Conservation (phyloP, 2,329 filamentous ascomycete species). For the Talaromyces amestolkiae region DNA sequence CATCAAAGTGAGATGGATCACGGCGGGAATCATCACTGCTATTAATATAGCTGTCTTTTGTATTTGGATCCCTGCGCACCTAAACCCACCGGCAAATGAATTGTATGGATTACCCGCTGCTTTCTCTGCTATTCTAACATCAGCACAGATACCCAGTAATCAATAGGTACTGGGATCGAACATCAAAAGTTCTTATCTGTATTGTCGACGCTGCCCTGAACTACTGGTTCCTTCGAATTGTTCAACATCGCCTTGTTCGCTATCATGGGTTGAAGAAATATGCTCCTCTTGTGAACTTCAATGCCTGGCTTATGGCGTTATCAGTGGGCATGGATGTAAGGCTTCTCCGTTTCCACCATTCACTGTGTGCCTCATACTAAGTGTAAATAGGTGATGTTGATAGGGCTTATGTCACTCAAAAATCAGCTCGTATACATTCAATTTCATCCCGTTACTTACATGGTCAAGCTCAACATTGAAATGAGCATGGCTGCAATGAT, state of each 20-base stretch:
- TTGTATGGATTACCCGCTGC: not conserved
- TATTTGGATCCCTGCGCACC: slow-evolving; percentile 42
- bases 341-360: not conserved
- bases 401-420: slow-evolving; percentile 16
- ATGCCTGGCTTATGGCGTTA: not conserved
- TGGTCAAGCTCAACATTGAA: slow-evolving; percentile 10
- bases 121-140: not conserved
- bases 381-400: slow-evolving; percentile 12
- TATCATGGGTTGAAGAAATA: slow-evolving; percentile 5
- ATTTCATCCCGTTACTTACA: slow-evolving; percentile 9
- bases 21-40: slow-evolving; percentile 36
- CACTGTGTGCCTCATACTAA: slow-evolving; percentile 14
- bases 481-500: slow-evolving; percentile 7
- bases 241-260: not conserved
- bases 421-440: slow-evolving; percentile 16
- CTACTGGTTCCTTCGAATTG: not conserved
- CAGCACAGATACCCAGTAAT: not conserved
- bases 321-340: slow-evolving; percentile 1
- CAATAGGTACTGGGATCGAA: not conserved
- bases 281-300: slow-evolving; percentile 6
- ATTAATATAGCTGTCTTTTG: slow-evolving; percentile 37
- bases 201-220: slow-evolving; percentile 5
- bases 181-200: not conserved
- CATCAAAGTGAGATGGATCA: slow-evolving; percentile 35
- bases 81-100: slow-evolving; percentile 19